phyloP scores from a whole-genome alignment of 2,329 filamentous ascomycete genomes.

The Venturia oleaginea region DNA sequence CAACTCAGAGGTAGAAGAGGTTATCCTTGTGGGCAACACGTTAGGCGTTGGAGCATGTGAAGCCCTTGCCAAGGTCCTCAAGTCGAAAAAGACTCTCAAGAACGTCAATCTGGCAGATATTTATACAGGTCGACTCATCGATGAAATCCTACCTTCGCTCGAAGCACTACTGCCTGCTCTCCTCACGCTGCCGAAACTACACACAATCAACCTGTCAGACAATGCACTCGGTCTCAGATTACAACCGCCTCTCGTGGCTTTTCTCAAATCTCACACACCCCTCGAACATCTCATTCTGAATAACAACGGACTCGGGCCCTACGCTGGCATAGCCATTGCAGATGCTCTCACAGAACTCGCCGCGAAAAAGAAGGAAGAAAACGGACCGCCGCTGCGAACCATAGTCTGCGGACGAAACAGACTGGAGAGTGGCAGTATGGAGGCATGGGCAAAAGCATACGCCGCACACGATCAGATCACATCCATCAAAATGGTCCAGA shows the following conservation, averaged over 20 bases:
- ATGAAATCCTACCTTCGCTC: slow-evolving; percentile 87
- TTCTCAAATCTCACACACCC: slow-evolving; percentile 78
- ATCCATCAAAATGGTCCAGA: slow-evolving; percentile 94
- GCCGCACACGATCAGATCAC: slow-evolving; percentile 71
- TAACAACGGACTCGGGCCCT: slow-evolving; percentile 94
- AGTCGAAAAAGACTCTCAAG: slow-evolving; percentile 73
- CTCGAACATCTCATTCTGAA: slow-evolving; percentile 93
- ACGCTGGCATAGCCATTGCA: slow-evolving; percentile 80
- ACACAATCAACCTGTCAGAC: slow-evolving; percentile 91
- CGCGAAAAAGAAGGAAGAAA: slow-evolving; percentile 69
- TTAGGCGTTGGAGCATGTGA: slow-evolving; percentile 82
- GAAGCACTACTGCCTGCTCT: slow-evolving; percentile 77
- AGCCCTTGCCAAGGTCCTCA: slow-evolving; percentile 71
- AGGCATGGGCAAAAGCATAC: slow-evolving; percentile 83
- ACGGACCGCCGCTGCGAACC: slow-evolving; percentile 82
- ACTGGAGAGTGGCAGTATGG: slow-evolving; percentile 93
- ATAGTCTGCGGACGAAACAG: slow-evolving; percentile 94
- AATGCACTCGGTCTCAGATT: slow-evolving; percentile 97
- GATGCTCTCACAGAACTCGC: slow-evolving; percentile 78
- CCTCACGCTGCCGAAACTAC: slow-evolving; percentile 74
- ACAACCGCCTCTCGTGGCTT: slow-evolving; percentile 83
- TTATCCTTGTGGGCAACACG: slow-evolving; percentile 84
- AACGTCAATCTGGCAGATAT: slow-evolving; percentile 92
- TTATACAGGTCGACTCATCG: slow-evolving; percentile 88
- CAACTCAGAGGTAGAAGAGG: slow-evolving; percentile 70